A percentile compares a stretch with the other conserved stretches of the same genome.
These are phyloP conservation scores for Xylaria sp. DNA, from an alignment of 2,329 filamentous ascomycete genomes.

Conservation along the genomic window DNA sequence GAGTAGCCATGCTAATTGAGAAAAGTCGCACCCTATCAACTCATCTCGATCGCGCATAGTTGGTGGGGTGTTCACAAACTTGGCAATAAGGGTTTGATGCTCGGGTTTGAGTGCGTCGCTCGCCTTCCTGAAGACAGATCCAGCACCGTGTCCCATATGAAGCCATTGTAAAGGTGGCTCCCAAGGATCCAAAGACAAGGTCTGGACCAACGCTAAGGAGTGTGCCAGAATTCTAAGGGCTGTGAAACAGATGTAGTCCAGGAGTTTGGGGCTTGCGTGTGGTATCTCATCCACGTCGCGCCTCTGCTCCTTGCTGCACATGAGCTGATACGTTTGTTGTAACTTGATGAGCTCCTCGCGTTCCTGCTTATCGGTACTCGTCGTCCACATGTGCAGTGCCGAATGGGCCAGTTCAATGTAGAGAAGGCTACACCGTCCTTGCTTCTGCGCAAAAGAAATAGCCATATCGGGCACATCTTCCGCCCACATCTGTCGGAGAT, in stretches of 20 bases:
- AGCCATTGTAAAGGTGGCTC: slow-evolving; percentile 54
- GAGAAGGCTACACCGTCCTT: slow-evolving; percentile 50
- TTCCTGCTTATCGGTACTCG: slow-evolving; percentile 42
- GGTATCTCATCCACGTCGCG: slow-evolving; percentile 50
- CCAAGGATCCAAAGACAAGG: slow-evolving; percentile 51
- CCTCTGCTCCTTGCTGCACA: slow-evolving; percentile 53
- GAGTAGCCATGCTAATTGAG: slow-evolving; percentile 51
- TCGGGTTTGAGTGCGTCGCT: slow-evolving; percentile 38
- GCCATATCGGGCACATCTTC: slow-evolving; percentile 51
- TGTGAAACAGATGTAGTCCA: slow-evolving; percentile 52
- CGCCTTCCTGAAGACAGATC: slow-evolving; percentile 49
- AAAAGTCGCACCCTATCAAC: slow-evolving; percentile 48
- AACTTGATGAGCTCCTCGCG: slow-evolving; percentile 48
- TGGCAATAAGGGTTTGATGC: slow-evolving; percentile 42
- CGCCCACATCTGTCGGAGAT: slow-evolving; percentile 47
- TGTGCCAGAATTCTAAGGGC: slow-evolving; percentile 52
- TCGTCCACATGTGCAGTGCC: slow-evolving; percentile 53
- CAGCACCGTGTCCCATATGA: slow-evolving; percentile 52
- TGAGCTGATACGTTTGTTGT: slow-evolving; percentile 53
- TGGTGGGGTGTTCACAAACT: slow-evolving; percentile 48
- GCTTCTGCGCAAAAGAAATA: slow-evolving; percentile 47
- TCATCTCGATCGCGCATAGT: slow-evolving; percentile 47
- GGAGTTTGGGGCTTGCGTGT: slow-evolving; percentile 41
- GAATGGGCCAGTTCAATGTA: slow-evolving; percentile 53
- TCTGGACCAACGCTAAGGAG: slow-evolving; percentile 54